Conservation (phyloP, 2,329 filamentous ascomycete genomes). For the Esteya vermicola region DNA sequence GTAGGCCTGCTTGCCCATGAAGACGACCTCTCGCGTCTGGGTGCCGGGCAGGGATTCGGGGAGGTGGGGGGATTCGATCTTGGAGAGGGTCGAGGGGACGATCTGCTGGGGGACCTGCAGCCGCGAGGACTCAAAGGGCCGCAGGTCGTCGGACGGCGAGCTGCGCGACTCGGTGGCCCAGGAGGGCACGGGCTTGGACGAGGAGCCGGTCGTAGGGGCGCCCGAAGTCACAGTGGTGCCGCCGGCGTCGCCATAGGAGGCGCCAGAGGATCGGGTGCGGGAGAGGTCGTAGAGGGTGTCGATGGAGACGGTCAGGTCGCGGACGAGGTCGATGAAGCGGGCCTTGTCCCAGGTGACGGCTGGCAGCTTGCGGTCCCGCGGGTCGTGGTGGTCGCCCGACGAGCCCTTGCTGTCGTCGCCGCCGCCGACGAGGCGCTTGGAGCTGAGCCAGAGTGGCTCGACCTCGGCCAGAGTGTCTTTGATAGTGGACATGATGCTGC, state of each 20-base stretch:
- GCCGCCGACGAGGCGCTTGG: conserved; percentile 28
- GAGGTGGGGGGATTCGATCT: conserved; percentile 17
- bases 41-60: conserved; percentile 9
- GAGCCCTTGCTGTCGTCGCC: conserved; percentile 4
- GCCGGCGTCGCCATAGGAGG: background rate
- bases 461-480: conserved; percentile 67
- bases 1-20: conserved; percentile 38
- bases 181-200: conserved; percentile 17
- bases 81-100: conserved; percentile 36
- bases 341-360: conserved; percentile 53
- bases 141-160: conserved; percentile 27
- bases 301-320: conserved; percentile 62
- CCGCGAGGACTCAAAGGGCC: conserved; percentile 42
- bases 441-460: conserved; percentile 55
- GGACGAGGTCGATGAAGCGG: conserved; percentile 62
- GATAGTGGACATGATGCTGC: conserved; percentile 66
- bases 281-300: conserved; percentile 70
- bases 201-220: too few species aligned
- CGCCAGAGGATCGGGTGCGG: conserved; percentile 37
- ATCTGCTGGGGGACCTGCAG: conserved; percentile 49
- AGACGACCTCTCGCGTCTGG: conserved; percentile 30
- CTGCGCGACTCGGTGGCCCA: conserved; percentile 17
- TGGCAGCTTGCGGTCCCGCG: conserved; percentile 36
- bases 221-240: too few species aligned
- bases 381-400: background rate